Evolutionary conservation across 306 rosid species (phyloP).

Genomic region (Sicyos edulis): DNA sequence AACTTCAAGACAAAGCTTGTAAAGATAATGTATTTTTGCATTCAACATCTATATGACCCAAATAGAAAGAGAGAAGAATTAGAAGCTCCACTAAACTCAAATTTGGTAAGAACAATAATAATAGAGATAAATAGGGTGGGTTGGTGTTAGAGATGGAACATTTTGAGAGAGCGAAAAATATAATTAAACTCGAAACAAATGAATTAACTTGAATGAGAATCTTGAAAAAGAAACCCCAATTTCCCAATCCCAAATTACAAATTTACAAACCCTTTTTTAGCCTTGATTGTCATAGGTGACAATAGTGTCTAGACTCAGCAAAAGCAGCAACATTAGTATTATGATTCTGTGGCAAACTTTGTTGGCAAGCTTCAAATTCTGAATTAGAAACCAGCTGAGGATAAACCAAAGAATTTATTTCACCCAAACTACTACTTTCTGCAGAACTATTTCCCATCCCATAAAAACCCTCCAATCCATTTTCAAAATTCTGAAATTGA

Average conservation of each 20-base stretch:
- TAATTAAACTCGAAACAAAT: slow-evolving; percentile 23
- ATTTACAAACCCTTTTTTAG: slow-evolving; percentile 30
- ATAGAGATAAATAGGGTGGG: neutral
- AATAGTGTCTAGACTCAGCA: slow-evolving; percentile 34
- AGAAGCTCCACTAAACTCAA: neutral
- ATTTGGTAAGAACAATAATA: no score
- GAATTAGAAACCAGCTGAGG: slow-evolving; percentile 43
- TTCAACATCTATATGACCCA: neutral
- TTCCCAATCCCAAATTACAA: neutral
- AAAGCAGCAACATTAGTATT: slow-evolving; percentile 28
- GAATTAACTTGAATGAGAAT: slow-evolving; percentile 30
- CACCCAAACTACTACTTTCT: slow-evolving; percentile 71
- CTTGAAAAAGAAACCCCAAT: neutral
- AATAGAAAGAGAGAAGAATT: neutral
- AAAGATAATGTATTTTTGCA: neutral
- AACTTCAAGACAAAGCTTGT: neutral
- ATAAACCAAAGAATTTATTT: slow-evolving; percentile 49
- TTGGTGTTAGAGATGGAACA: neutral
- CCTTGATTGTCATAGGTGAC: slow-evolving; percentile 30
- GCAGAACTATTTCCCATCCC: slow-evolving; percentile 39
- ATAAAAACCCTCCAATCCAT: slow-evolving; percentile 36
- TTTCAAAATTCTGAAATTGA: slow-evolving; percentile 26
- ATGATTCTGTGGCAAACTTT: slow-evolving; percentile 18
- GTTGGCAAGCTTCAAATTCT: slow-evolving; percentile 34
- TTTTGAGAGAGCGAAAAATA: neutral